These are phyloP conservation scores for Dictyostelium citrinum DNA, from an alignment of 78 protist genomes.

Conservation along the genomic window DNA sequence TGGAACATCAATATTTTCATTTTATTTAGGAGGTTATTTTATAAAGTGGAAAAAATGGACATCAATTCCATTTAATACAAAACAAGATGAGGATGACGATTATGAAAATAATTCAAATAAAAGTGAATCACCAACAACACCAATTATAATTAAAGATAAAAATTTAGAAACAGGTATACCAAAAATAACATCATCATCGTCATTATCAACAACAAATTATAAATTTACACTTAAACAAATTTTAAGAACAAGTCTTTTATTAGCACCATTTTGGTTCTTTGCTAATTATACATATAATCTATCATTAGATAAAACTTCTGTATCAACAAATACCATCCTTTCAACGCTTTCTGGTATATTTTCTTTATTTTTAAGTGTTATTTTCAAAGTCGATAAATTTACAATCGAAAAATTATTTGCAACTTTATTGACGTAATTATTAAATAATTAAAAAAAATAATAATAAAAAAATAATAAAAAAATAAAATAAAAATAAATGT, in stretches of 20 bases:
- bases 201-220: not conserved
- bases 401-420: slow-evolving; percentile 52
- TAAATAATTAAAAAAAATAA: not conserved
- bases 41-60: slow-evolving; percentile 62
- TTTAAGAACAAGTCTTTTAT: slow-evolving; percentile 23
- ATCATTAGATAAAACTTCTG: slow-evolving; percentile 23
- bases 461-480: no score
- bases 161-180: not conserved
- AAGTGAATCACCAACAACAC: not conserved
- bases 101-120: not conserved
- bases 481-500: not conserved
- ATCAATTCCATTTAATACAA: slow-evolving; percentile 32
- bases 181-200: not conserved
- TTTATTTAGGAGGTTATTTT: slow-evolving; percentile 47
- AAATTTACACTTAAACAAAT: slow-evolving; percentile 38
- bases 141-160: not conserved
- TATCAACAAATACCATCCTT: slow-evolving; percentile 59
- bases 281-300: slow-evolving; percentile 67
- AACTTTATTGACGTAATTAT: slow-evolving; percentile 29
- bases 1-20: slow-evolving; percentile 58
- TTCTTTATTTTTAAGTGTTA: slow-evolving; percentile 38
- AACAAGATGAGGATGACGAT: not conserved
- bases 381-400: slow-evolving; percentile 66
- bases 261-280: slow-evolving; percentile 52
- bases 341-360: slow-evolving; percentile 56